phyloP scores from a whole-genome alignment of 208 protist species.

The Sergeia podlipaevii region DNA sequence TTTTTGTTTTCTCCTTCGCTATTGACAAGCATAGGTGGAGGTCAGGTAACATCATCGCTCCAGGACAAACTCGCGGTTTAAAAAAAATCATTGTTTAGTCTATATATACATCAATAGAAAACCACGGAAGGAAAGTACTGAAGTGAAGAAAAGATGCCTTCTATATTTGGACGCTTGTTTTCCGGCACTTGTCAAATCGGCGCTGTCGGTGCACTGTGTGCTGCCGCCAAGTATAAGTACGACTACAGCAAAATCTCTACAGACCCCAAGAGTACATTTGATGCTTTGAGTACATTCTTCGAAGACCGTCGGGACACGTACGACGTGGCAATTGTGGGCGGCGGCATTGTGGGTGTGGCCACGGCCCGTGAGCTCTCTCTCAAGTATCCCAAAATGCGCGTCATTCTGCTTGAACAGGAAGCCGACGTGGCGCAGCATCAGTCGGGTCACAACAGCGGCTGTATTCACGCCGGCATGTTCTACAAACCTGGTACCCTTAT shows the following conservation, averaged over 20 bases:
- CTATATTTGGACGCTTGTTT: conserved; percentile 9
- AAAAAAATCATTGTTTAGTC: no score
- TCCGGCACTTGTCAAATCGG: conserved; percentile 24
- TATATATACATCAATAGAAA: no score
- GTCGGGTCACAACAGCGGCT: conserved; percentile 88
- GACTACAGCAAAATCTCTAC: conserved; percentile 36
- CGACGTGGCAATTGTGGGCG: conserved; percentile 88
- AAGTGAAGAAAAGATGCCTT: no score
- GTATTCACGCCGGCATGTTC: conserved; percentile 93
- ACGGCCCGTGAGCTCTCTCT: conserved; percentile 65
- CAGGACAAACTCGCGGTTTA: no score
- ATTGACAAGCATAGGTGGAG: background rate
- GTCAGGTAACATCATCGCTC: background rate
- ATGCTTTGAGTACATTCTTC: conserved; percentile 41
- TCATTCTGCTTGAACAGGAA: conserved; percentile 87
- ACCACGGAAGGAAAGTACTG: no score
- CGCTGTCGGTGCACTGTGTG: conserved; percentile 29
- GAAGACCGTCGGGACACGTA: conserved; percentile 53
- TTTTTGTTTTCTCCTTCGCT: background rate
- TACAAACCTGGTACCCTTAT: conserved; percentile 77
- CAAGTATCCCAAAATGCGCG: conserved; percentile 62
- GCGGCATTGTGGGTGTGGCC: conserved; percentile 84
- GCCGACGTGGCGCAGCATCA: conserved; percentile 87
- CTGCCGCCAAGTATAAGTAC: conserved; percentile 43
- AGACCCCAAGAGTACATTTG: conserved; percentile 15